A percentile compares a stretch with the other conserved stretches of the same genome.
phyloP scores from a whole-genome alignment of 305 asterid species.

The Fraxinus ornus region DNA sequence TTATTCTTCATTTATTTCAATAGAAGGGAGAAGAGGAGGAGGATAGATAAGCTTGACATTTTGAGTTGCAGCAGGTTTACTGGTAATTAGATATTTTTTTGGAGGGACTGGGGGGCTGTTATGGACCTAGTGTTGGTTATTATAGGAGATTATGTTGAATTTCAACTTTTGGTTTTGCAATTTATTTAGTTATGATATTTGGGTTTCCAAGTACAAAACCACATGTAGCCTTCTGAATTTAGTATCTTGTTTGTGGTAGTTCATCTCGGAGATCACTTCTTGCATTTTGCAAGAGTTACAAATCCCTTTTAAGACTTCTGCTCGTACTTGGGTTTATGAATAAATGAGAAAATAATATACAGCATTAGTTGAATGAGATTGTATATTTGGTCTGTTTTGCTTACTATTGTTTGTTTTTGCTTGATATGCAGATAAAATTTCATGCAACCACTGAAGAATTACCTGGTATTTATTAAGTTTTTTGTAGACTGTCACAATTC shows the following conservation, averaged over 20 bases:
- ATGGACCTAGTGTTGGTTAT: neutral
- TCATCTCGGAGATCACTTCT: neutral
- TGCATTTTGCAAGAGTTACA: neutral
- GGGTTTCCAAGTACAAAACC: neutral
- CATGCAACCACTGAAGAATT: conserved; percentile 4
- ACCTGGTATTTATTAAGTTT: neutral
- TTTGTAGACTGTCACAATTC: neutral
- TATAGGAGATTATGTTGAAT: neutral
- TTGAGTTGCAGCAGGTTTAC: neutral
- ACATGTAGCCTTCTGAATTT: neutral
- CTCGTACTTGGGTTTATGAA: neutral
- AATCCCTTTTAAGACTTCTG: neutral
- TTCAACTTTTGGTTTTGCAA: neutral
- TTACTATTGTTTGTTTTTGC: neutral
- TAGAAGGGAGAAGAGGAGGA: neutral
- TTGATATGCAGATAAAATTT: neutral
- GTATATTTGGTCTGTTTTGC: neutral
- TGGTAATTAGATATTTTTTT: neutral
- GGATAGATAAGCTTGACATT: neutral
- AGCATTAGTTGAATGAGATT: neutral
- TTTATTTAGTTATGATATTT: neutral
- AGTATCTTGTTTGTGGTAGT: neutral
- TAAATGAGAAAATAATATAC: neutral
- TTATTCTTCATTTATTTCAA: neutral
- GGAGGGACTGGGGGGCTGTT: neutral